Evolutionary conservation across 2,329 filamentous ascomycete species (phyloP).

Genomic region (Microthyrium microscopicum): DNA sequence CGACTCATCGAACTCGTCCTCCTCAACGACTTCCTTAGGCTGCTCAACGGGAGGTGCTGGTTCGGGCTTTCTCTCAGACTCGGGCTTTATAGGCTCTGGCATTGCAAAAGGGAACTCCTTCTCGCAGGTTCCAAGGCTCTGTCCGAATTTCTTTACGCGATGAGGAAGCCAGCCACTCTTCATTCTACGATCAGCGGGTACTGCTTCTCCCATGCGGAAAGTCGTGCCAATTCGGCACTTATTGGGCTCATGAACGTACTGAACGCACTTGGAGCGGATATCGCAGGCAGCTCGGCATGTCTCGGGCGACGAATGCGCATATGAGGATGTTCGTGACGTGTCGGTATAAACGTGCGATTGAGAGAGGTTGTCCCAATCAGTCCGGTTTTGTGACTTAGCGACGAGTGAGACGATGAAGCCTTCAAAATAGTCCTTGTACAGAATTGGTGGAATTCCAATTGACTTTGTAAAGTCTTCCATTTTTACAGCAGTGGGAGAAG

Average conservation of each 20-base stretch:
- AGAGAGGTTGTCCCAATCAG: constrained; percentile 8
- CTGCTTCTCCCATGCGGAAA: constrained; percentile 3
- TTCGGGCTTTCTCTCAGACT: no score
- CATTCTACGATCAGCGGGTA: constrained; percentile 4
- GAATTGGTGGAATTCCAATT: constrained; percentile 1
- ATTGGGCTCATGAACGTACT: constrained; percentile 7
- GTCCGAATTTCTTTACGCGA: constrained; percentile 7
- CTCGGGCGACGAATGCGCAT: constrained; percentile 4
- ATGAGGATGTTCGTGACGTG: neutral
- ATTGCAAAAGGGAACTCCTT: no score
- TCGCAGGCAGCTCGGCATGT: constrained; percentile 8
- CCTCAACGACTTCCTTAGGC: no score
- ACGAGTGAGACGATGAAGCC: constrained; percentile 6
- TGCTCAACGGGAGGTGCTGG: no score
- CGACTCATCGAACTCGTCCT: neutral
- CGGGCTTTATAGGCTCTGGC: no score
- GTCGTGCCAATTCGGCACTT: constrained; percentile 8
- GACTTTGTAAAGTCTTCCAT: neutral
- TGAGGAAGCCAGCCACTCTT: constrained; percentile 5
- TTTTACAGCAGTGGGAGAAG: neutral
- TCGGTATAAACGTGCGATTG: constrained; percentile 2
- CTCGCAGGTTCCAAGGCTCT: constrained; percentile 1
- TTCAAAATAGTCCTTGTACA: constrained; percentile 8
- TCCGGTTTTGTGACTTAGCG: constrained; percentile 4
- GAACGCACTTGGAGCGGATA: constrained; percentile 4